Base-by-base conservation (phyloP, 2,329 filamentous ascomycete genomes). In the Phialophora verrucosa region DNA sequence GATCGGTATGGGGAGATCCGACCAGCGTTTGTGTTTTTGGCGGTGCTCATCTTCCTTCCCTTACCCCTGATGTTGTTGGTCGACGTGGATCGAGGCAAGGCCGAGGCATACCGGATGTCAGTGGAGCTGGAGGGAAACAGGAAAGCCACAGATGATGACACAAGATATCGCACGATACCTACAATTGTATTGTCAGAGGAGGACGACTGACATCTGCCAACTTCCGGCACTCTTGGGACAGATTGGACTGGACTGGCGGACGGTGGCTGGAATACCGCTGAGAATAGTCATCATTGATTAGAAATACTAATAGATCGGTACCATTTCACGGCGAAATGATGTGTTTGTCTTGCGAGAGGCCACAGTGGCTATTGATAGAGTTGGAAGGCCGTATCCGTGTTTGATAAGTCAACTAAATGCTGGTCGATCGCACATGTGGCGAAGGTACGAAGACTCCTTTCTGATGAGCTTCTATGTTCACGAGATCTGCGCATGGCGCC, bases 1-100 rank as follows among this genome's bases (percentile, higher is more conserved):
- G 93, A 98, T 78, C 87, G 83, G 59, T 90, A 90, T 31, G 91
- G 91, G 4, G 89, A 91, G 72, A 94, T 95, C 65, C 85, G 91
- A 57, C 91, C 91, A 6, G 93, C 94, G 0, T 99, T 99, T 78
- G 93, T 91, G 84, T 99, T 99, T 76, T 82, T 99, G 49, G 92
- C 92, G 0, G 83, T 88, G 4, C 80, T 99, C n/a, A 91, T 99
- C 6, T 90, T 90, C 5, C 78, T 96, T 1, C 93, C 95, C 0
- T 88, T 93, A 17, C 92, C 93, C 1, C 81, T 98, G 59, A 91
- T 98, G 78, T 90, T 89, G 75, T 86, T 92, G 62, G 91, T 99
- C 42, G 85, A 97, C 76, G 91, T 96, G 10, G 91, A 96, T 61
- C 84, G 91, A 44, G 91, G 91, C 11, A 91, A 88, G 78, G 78